Evolutionary conservation across 495 filamentous ascomycete species (phyloP), one percentile per base, ranked within the genome.

Genomic region (Hamigera avellanea): DNA sequence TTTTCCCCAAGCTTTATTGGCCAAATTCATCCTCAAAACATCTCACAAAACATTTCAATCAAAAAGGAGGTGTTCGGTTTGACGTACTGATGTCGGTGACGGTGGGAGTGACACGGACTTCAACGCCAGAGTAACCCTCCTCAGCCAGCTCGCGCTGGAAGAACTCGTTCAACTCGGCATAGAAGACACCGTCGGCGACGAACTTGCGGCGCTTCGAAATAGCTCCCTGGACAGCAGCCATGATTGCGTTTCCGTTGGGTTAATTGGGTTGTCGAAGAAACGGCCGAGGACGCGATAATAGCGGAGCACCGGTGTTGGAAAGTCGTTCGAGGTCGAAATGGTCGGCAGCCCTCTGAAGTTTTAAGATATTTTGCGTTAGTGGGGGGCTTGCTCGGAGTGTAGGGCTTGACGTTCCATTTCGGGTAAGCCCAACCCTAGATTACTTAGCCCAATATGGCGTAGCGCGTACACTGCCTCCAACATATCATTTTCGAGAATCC

Each of bases 101-200:
- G 58, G 91, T 98, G 56, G 91, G 91, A 49, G 91, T 98, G 54
- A 98, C 91, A 73, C 91, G 88, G 68, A 98, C 93, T 73, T 98
- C 93, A 59, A 98, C 91, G 59, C 91, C 91, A 23, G 93, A 96
- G 75, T 98, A 98, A 50, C 91, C 91, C 76, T 98, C 93, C 77
- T 98, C 89, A 62, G 89, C 89, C 61, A 98, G 75, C 73, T 98
- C 91, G 64, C 93, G 89, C 76, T 95, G 93, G 86, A 98, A 98
- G 83, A 98, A 98, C 74, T 98, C 91, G 81, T 96, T 98, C 67
- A 96, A 71, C 72, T 98, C 91, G 72, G 93, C 93, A 68, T 95
- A 98, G 83, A 96, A 98, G 64, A 96, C 93, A 73, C 91, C 93
- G 68, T 96, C 93, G 59, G 93, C 93, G 67, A 96, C 88, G 78